Evolutionary conservation across 179 eudicot species (phyloP).

Genomic region (Silene noctiflora): DNA sequence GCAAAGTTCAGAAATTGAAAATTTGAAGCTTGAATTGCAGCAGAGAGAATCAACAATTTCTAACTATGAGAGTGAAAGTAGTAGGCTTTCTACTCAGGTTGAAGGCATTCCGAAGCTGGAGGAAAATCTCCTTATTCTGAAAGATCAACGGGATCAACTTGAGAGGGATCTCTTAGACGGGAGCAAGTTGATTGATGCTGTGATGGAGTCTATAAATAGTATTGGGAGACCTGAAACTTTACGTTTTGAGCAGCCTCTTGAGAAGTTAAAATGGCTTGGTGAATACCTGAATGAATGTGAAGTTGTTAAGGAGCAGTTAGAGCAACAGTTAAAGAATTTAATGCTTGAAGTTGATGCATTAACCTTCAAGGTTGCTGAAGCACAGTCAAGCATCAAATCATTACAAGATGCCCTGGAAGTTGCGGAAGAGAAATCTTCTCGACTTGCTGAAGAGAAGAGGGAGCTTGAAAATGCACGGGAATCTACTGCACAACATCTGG

Average conservation of each 20-base stretch:
- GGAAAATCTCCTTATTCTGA: constrained; percentile 46
- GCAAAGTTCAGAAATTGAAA: constrained; percentile 70
- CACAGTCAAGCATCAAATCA: constrained; percentile 43
- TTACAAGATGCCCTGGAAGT: constrained; percentile 62
- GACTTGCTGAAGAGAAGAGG: constrained; percentile 58
- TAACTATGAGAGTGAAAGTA: constrained; percentile 48
- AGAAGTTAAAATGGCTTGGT: constrained; percentile 67
- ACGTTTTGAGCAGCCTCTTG: constrained; percentile 53
- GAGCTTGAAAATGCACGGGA: constrained; percentile 48
- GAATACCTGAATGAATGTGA: constrained; percentile 51
- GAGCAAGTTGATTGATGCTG: constrained; percentile 48
- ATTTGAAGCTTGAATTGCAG: constrained; percentile 53
- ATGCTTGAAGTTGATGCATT: constrained; percentile 46
- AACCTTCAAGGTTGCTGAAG: constrained; percentile 46
- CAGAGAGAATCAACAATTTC: constrained; percentile 43
- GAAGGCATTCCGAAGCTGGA: constrained; percentile 59
- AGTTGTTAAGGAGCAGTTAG: constrained; percentile 43
- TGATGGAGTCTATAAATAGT: constrained; percentile 54
- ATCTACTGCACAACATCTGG: constrained; percentile 46
- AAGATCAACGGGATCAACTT: constrained; percentile 57
- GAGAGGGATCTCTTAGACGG: constrained; percentile 68
- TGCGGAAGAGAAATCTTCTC: constrained; percentile 48
- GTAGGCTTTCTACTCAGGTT: constrained; percentile 49
- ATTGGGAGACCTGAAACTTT: constrained; percentile 46
- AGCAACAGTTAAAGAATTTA: constrained; percentile 56